phyloP scores from a whole-genome alignment of 768 basidiomycete genomes.

The Clitopilus passeckerianus region DNA sequence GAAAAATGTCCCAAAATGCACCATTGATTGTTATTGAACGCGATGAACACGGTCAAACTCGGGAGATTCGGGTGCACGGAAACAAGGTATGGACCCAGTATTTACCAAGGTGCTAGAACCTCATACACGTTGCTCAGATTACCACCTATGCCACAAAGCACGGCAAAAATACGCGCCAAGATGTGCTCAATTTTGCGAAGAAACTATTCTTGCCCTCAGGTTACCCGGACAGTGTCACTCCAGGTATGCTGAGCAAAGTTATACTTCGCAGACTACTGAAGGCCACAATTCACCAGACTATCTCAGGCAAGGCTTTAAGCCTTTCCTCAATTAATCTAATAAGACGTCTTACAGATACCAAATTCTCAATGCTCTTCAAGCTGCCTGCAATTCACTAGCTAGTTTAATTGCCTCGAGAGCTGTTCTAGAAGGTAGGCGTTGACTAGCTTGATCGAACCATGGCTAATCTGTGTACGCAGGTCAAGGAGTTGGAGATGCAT shows the following conservation, averaged over 20 bases:
- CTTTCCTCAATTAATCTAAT: slow-evolving; percentile 1
- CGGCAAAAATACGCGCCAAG: not conserved
- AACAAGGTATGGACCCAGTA: not conserved
- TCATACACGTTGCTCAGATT: not conserved
- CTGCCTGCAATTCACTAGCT: slow-evolving; percentile 65
- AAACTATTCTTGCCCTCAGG: slow-evolving; percentile 60
- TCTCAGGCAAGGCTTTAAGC: slow-evolving; percentile 32
- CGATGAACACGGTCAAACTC: not conserved
- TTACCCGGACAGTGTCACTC: slow-evolving; percentile 56
- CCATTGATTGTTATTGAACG: not conserved
- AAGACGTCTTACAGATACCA: slow-evolving; percentile 46
- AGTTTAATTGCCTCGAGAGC: slow-evolving; percentile 62
- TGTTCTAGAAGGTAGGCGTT: slow-evolving; percentile 51
- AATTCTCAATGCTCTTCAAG: slow-evolving; percentile 59
- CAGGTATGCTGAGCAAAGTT: slow-evolving; percentile 30
- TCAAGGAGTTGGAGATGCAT: slow-evolving; percentile 66
- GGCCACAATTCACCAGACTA: slow-evolving; percentile 35
- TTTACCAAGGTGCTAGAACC: not conserved
- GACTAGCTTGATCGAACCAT: not conserved
- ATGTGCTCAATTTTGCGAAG: slow-evolving; percentile 20
- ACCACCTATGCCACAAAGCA: not conserved
- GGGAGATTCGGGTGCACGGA: not conserved
- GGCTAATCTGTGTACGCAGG: slow-evolving; percentile 26
- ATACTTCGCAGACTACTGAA: no score
- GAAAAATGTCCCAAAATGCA: not conserved